Evolutionary conservation across 768 basidiomycete genomes (phyloP), one percentile per base, ranked within the genome.

Genomic region (Leccinum obscurum): DNA sequence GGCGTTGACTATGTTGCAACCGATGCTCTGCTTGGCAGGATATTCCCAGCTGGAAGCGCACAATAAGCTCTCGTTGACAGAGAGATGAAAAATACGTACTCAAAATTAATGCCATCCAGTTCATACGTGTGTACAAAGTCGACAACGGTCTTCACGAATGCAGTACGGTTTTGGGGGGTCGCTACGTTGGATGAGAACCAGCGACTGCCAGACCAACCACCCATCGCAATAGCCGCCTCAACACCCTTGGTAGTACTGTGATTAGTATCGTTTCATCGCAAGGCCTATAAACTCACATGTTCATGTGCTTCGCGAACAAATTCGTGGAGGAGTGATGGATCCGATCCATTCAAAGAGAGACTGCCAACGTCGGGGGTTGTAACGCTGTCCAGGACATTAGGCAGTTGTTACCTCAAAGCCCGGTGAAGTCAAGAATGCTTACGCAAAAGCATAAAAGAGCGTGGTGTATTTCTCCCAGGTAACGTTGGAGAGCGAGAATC

Each of bases 31-130:
- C 5, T 73, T 64, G 57, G 80, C 83, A 1, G 94, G 93, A 69
- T 89, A 94, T 74, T 96, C 94, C 93, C 93, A 95, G 67, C 92
- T 93, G 55, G 44, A 14, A 56, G 77, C 22, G 17, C 22, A 14
- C 1, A 15, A 3, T 72, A 6, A 68, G 20, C 26, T 1, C 1
- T 49, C n/a, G 20, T 20, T 35, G 7, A 50, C 17, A 4, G 11
- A 35, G 4, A 32, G 2, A 52, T 52, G 22, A 13, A 8, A 7
- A 24, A 10, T 5, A 56, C 70, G 1, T 56, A 75, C 73, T 71
- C 69, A 37, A 75, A 72, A 22, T 65, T 83, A 53, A 90, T 72
- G 14, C 87, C 86, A 60, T 86, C 85, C 1, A 89, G 72, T 0
- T 73, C 49, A 68, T 87, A 87, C 54, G 82, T 56, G 1, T 70